Base-by-base conservation (phyloP, 164 flowering plant genomes). In the Piper longum region DNA sequence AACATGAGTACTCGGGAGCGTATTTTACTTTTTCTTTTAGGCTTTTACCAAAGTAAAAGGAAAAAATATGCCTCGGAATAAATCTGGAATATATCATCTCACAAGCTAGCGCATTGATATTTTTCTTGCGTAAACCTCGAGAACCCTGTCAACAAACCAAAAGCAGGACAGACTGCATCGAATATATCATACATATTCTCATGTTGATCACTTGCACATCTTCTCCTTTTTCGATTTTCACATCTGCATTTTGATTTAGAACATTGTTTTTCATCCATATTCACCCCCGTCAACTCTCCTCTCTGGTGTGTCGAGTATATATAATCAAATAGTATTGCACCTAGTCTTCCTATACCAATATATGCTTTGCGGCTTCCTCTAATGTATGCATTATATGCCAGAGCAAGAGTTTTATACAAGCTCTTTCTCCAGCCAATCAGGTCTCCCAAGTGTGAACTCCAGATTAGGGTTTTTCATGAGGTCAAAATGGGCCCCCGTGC, bases 381-480 rank as follows among this genome's bases (percentile, higher is more conserved):
- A 12, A 43, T 41, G 4, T 42, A 19, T 41, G 16, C 5, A 26
- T 43, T 7, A 41, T 42, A 13, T 36, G 17, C 55, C 62, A 26
- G 59, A 26, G 13, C 14, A 5, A 13, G 57, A 13, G 57, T 6
- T 48, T 74, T 63, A 78, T 66, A 69, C 79, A 59, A 68, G 69
- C 54, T 73, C 74, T 69, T 83, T 77, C 26, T 75, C 73, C 3
- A 72, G 72, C 85, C 88, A 83, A 43, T 69, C 85, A 55, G 89
- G 83, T 77, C 90, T 80, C 56, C 95, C 95, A 71, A 87, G 67
- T 18, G 88, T 85, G 79, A 87, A 83, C 75, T 87, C 90, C 84
- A 87, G 74, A 75, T 83, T 82, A 5, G 88, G 87, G 57, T 79
- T 79, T 56, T 75, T 77, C 55, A 62, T 26, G 36, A 26, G 67